phyloP scores from a whole-genome alignment of 1,284 basidiomycete species.

The Microbotryum saponariae region DNA sequence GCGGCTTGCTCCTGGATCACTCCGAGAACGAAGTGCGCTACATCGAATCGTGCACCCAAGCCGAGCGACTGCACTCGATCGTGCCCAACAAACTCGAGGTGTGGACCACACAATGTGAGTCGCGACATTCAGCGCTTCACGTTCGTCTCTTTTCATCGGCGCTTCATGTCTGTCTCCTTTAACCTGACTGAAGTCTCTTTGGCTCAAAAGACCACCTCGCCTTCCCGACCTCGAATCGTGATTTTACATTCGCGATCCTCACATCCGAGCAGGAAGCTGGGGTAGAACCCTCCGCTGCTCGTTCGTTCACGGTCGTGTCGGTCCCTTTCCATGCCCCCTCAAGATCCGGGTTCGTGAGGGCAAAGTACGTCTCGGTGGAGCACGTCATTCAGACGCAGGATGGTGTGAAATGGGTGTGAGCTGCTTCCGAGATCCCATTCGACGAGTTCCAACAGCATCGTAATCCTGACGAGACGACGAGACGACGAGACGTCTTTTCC shows the following conservation, averaged over 20 bases:
- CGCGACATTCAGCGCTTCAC: too few relatives aligned
- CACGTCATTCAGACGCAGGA: slow-evolving; percentile 10
- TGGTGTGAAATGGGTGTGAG: slow-evolving; percentile 22
- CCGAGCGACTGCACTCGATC: slow-evolving; percentile 2
- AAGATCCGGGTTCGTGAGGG: slow-evolving; percentile 6
- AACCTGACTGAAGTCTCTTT: neutral
- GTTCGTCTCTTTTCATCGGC: too few relatives aligned
- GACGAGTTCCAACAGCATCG: neutral
- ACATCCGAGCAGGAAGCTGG: slow-evolving; percentile 5
- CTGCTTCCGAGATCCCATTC: neutral
- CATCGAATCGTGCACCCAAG: slow-evolving; percentile 13
- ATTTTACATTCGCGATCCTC: slow-evolving; percentile 19
- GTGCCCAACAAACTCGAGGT: slow-evolving; percentile 14
- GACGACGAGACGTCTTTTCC: neutral
- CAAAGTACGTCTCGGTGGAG: slow-evolving; percentile 23
- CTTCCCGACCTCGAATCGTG: slow-evolving; percentile 17
- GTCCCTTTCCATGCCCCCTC: slow-evolving; percentile 11
- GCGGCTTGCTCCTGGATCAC: slow-evolving; percentile 17
- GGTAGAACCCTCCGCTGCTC: neutral
- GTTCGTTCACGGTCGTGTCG: slow-evolving; percentile 23
- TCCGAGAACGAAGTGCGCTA: slow-evolving; percentile 16
- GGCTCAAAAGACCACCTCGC: slow-evolving; percentile 5
- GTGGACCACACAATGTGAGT: too few relatives aligned
- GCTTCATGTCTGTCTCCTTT: too few relatives aligned
- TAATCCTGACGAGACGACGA: neutral